phyloP scores from a whole-genome alignment of 352 stramenopile species.

The Phytophthora cajani region DNA sequence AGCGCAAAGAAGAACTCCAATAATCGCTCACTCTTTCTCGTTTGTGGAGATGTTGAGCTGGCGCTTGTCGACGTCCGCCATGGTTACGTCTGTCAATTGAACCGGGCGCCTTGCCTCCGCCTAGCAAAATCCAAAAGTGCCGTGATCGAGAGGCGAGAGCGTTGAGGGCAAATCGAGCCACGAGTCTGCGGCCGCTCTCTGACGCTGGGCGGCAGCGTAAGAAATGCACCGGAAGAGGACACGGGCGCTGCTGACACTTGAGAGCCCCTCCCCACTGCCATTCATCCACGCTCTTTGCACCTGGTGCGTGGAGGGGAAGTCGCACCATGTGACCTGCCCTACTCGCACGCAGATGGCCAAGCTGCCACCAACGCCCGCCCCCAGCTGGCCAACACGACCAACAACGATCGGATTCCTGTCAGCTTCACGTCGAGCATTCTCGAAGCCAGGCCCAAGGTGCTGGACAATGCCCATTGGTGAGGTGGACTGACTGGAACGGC shows the following conservation, averaged over 20 bases:
- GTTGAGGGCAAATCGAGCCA: slow-evolving; percentile 24
- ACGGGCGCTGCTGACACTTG: slow-evolving; percentile 29
- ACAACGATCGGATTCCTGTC: background rate
- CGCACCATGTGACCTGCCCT: slow-evolving; percentile 27
- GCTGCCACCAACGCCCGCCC: slow-evolving; percentile 16
- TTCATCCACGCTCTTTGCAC: slow-evolving; percentile 36
- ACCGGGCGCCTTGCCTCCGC: slow-evolving; percentile 13
- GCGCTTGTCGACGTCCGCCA: slow-evolving; percentile 30
- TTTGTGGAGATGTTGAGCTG: slow-evolving; percentile 23
- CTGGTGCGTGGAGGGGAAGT: slow-evolving; percentile 17
- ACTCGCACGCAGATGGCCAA: slow-evolving; percentile 36
- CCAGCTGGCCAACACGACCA: slow-evolving; percentile 6
- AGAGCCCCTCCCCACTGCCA: slow-evolving; percentile 21
- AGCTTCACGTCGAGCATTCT: slow-evolving; percentile 14
- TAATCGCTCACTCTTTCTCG: slow-evolving; percentile 32
- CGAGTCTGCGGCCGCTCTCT: slow-evolving; percentile 29
- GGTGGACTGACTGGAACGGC: background rate
- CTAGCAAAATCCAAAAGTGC: slow-evolving; percentile 34
- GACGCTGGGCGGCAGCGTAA: slow-evolving; percentile 16
- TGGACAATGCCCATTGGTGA: slow-evolving; percentile 8
- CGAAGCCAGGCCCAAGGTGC: background rate
- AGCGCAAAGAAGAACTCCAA: no score
- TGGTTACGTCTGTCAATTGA: slow-evolving; percentile 22
- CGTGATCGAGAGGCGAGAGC: slow-evolving; percentile 1
- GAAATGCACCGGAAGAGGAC: slow-evolving; percentile 38